Conservation (phyloP, 2,329 filamentous ascomycete genomes). For the Sporothrix brunneoviolacea region DNA sequence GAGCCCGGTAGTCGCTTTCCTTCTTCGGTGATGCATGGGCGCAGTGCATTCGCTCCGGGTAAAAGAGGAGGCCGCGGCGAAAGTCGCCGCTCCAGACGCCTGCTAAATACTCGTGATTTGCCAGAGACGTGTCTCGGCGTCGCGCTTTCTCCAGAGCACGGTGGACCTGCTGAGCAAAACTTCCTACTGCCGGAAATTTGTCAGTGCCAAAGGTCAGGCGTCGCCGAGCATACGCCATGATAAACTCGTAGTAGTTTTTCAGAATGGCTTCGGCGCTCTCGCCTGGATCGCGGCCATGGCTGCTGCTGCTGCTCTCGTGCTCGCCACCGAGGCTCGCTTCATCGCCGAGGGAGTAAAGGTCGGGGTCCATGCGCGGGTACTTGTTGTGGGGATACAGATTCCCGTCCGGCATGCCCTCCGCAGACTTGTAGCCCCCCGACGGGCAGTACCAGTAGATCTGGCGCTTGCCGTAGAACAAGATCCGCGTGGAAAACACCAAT, state of each 20-base stretch:
- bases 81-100: constrained; percentile 9
- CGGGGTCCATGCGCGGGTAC: background rate
- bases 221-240: background rate
- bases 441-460: constrained; percentile 10
- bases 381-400: background rate
- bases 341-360: background rate
- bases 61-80: constrained; percentile 2
- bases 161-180: constrained; percentile 3
- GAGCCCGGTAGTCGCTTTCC: constrained; percentile 6
- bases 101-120: background rate
- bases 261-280: background rate
- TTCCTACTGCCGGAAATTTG: constrained; percentile 8
- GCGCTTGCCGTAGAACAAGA: background rate
- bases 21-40: background rate
- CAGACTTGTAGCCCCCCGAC: constrained; percentile 3
- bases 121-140: too few relatives aligned
- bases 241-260: background rate
- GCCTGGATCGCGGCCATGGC: background rate
- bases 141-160: background rate
- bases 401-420: background rate
- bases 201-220: background rate
- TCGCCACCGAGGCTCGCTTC: too few relatives aligned
- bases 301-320: too few relatives aligned
- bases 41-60: background rate
- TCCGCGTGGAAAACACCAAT: constrained; percentile 1